phyloP scores from a whole-genome alignment of 805 yeast species.

The Spencermartinsiella europaea region DNA sequence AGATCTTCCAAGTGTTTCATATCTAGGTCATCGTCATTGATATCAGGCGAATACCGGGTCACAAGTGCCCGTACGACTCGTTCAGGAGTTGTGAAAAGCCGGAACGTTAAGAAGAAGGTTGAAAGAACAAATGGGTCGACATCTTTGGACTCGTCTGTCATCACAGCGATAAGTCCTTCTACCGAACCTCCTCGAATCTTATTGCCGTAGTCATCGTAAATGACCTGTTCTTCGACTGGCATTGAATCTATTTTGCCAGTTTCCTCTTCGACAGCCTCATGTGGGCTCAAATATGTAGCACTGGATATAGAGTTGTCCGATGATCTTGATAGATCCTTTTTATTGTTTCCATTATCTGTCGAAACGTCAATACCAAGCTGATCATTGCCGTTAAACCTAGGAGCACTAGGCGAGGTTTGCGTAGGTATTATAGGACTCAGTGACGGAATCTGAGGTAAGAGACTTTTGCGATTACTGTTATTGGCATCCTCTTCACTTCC shows the following conservation, averaged over 20 bases:
- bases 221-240: slow-evolving; percentile 1
- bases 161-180: slow-evolving; percentile 27
- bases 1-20: slow-evolving; percentile 34
- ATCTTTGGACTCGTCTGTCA: slow-evolving; percentile 23
- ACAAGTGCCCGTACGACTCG: slow-evolving; percentile 67
- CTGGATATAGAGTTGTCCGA: neutral
- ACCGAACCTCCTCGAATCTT: slow-evolving; percentile 32
- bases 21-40: slow-evolving; percentile 41
- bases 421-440: neutral
- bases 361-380: neutral
- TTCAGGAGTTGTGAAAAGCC: slow-evolving; percentile 61
- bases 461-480: slow-evolving; percentile 2
- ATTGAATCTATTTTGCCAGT: neutral
- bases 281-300: too few species aligned
- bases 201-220: slow-evolving; percentile 20
- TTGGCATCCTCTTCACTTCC: neutral
- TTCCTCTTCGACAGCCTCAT: neutral
- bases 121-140: slow-evolving; percentile 63
- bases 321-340: neutral
- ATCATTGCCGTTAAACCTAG: neutral
- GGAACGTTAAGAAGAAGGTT: slow-evolving; percentile 71
- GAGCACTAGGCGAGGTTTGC: neutral
- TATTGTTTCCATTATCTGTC: neutral
- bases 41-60: slow-evolving; percentile 34
- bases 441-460: slow-evolving; percentile 7